Evolutionary conservation across 2,329 filamentous ascomycete genomes (phyloP).

Genomic region (Akanthomyces uredinophilus): DNA sequence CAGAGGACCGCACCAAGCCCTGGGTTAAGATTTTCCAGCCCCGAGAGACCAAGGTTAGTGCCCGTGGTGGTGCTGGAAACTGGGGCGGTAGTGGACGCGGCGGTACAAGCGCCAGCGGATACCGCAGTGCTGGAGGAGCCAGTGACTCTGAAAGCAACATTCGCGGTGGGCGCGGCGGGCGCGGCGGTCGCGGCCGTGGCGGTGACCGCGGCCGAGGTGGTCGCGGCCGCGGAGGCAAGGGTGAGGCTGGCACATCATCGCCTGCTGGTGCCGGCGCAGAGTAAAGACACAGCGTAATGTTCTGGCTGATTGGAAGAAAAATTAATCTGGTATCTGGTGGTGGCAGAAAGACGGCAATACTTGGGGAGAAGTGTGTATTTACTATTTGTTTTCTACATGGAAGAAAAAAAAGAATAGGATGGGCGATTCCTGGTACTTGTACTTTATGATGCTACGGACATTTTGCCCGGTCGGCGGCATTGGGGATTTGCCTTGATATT

Average conservation of each 20-base stretch:
- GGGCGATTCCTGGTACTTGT: slow-evolving; percentile 14
- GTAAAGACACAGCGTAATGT: slow-evolving; percentile 18
- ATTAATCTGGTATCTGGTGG: slow-evolving; percentile 1
- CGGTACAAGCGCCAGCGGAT: slow-evolving; percentile 61
- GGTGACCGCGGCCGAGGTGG: slow-evolving; percentile 53
- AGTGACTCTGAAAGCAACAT: slow-evolving; percentile 59
- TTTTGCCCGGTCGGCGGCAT: slow-evolving; percentile 8
- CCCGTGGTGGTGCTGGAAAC: slow-evolving; percentile 60
- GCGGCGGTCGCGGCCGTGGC: slow-evolving; percentile 53
- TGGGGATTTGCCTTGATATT: slow-evolving; percentile 13
- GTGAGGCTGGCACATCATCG: slow-evolving; percentile 51
- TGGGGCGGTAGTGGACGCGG: slow-evolving; percentile 64
- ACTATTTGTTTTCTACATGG: not conserved
- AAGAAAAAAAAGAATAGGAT: slow-evolving; percentile 12
- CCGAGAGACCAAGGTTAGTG: slow-evolving; percentile 52
- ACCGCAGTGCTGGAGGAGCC: slow-evolving; percentile 77
- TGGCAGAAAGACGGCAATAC: slow-evolving; percentile 3
- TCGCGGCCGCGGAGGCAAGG: slow-evolving; percentile 53
- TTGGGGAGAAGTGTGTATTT: not conserved
- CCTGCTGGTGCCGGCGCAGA: slow-evolving; percentile 44
- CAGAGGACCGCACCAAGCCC: slow-evolving; percentile 71
- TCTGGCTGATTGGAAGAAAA: not conserved
- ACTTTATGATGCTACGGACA: slow-evolving; percentile 14
- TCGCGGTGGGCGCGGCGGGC: slow-evolving; percentile 50
- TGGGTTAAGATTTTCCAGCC: slow-evolving; percentile 80